These are phyloP conservation scores for Aspergillus sp. DNA, from an alignment of 2,329 filamentous ascomycete genomes.

Conservation along the genomic window DNA sequence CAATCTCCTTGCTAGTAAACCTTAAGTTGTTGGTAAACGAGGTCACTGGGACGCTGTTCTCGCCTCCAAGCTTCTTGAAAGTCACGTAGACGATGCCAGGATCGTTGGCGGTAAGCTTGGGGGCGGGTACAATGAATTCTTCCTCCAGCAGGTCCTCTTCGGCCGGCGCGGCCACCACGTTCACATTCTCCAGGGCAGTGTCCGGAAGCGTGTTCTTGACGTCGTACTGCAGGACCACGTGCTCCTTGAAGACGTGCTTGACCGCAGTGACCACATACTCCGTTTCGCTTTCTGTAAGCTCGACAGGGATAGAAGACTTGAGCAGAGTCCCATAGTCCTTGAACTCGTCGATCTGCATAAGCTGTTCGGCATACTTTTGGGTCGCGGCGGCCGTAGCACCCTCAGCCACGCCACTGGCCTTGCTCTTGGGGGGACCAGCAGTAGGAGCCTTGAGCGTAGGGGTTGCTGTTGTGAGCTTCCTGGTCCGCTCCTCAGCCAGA, in stretches of 20 bases:
- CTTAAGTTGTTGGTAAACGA: constrained; percentile 89
- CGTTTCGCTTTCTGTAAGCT: constrained; percentile 93
- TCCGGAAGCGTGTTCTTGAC: constrained; percentile 94
- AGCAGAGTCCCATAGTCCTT: constrained; percentile 81
- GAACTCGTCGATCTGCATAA: constrained; percentile 84
- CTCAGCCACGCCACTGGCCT: constrained; percentile 60
- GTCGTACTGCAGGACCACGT: constrained; percentile 91
- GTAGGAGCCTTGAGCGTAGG: constrained; percentile 92
- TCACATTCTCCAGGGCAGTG: constrained; percentile 83
- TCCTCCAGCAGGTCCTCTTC: constrained; percentile 71
- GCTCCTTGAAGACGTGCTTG: constrained; percentile 97
- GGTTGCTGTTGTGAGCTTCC: constrained; percentile 89
- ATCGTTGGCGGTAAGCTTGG: constrained; percentile 72
- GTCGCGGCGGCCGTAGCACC: constrained; percentile 71
- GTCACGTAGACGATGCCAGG: constrained; percentile 92
- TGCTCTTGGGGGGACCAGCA: constrained; percentile 64
- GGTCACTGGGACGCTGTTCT: constrained; percentile 65
- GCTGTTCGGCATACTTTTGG: constrained; percentile 80
- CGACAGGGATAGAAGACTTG: constrained; percentile 78
- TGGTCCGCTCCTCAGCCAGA: constrained; percentile 88
- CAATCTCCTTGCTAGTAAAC: constrained; percentile 97
- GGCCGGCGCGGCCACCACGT: constrained; percentile 67
- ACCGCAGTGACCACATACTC: constrained; percentile 91
- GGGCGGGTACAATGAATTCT: constrained; percentile 85
- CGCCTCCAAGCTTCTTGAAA: constrained; percentile 74